Evolutionary conservation across 2,329 filamentous ascomycete genomes (phyloP).

Genomic region (Dactylellina cionopaga): DNA sequence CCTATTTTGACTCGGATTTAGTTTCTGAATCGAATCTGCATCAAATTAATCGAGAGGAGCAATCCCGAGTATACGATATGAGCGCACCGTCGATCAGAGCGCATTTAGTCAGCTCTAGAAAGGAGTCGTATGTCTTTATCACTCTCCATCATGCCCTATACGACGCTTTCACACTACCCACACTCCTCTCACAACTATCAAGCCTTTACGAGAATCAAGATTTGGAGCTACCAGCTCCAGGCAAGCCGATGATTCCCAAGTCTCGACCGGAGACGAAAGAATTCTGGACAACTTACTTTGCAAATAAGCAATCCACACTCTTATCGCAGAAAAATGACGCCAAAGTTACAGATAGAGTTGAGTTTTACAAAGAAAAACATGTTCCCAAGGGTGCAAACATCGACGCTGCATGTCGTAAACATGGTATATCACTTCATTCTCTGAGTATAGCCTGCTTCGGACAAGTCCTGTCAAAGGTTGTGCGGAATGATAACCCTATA

Average conservation of each 20-base stretch:
- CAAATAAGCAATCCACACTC: slow-evolving; percentile 40
- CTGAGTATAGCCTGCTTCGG: slow-evolving; percentile 79
- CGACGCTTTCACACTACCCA: slow-evolving; percentile 80
- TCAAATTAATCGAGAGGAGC: slow-evolving; percentile 23
- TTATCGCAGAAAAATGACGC: slow-evolving; percentile 46
- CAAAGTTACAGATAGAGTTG: slow-evolving; percentile 54
- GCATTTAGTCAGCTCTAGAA: slow-evolving; percentile 23
- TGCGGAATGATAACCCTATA: slow-evolving; percentile 64
- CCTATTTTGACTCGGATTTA: slow-evolving; percentile 20
- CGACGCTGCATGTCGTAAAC: slow-evolving; percentile 62
- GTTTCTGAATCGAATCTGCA: not conserved
- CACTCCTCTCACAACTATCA: slow-evolving; percentile 69
- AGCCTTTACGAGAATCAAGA: slow-evolving; percentile 60
- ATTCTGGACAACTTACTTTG: slow-evolving; percentile 22
- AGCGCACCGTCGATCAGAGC: slow-evolving; percentile 30
- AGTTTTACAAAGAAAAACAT: slow-evolving; percentile 65
- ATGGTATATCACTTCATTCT: slow-evolving; percentile 75
- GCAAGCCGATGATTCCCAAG: not conserved
- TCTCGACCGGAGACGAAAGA: slow-evolving; percentile 36
- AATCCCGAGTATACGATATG: slow-evolving; percentile 36
- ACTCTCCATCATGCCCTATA: slow-evolving; percentile 87
- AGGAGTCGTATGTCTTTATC: slow-evolving; percentile 61
- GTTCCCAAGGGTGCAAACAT: slow-evolving; percentile 62
- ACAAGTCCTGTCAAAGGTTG: slow-evolving; percentile 59
- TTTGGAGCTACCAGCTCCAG: not conserved